Conservation (phyloP, 2,329 filamentous ascomycete species). For the Monosporascus cannonballus region DNA sequence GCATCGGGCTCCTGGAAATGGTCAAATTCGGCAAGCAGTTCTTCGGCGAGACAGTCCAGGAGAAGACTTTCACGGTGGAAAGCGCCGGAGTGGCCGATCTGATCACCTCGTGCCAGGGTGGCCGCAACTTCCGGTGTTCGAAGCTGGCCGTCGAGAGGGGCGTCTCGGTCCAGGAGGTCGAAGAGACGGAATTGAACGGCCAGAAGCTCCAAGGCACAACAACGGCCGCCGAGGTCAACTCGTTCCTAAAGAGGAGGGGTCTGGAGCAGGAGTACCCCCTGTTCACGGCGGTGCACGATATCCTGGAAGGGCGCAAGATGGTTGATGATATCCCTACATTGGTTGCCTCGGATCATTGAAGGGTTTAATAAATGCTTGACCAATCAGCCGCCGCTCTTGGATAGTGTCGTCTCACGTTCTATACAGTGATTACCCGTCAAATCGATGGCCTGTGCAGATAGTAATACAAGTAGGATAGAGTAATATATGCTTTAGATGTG, state of each 20-base stretch:
- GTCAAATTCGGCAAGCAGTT: slow-evolving; percentile 93
- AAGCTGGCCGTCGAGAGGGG: slow-evolving; percentile 79
- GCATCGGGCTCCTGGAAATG: slow-evolving; percentile 92
- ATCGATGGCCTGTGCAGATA: no score
- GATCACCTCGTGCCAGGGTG: slow-evolving; percentile 88
- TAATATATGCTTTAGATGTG: no score
- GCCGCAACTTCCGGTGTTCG: slow-evolving; percentile 90
- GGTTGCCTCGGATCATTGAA: slow-evolving; percentile 29
- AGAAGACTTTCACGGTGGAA: slow-evolving; percentile 92
- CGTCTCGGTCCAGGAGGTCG: slow-evolving; percentile 77
- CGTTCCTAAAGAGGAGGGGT: slow-evolving; percentile 73
- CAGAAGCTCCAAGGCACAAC: slow-evolving; percentile 97
- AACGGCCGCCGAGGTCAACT: slow-evolving; percentile 87
- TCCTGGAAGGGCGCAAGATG: slow-evolving; percentile 68
- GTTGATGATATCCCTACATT: slow-evolving; percentile 77
- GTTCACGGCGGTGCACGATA: slow-evolving; percentile 82
- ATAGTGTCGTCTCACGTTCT: no score
- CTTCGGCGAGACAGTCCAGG: slow-evolving; percentile 75
- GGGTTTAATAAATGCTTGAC: no score
- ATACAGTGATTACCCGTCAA: no score
- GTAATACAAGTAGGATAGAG: no score
- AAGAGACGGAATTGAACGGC: slow-evolving; percentile 84
- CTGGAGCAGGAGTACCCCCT: slow-evolving; percentile 81
- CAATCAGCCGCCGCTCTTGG: no score
- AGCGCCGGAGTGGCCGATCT: slow-evolving; percentile 92